phyloP scores from a whole-genome alignment of 768 basidiomycete genomes.

The Pisolithus albus region DNA sequence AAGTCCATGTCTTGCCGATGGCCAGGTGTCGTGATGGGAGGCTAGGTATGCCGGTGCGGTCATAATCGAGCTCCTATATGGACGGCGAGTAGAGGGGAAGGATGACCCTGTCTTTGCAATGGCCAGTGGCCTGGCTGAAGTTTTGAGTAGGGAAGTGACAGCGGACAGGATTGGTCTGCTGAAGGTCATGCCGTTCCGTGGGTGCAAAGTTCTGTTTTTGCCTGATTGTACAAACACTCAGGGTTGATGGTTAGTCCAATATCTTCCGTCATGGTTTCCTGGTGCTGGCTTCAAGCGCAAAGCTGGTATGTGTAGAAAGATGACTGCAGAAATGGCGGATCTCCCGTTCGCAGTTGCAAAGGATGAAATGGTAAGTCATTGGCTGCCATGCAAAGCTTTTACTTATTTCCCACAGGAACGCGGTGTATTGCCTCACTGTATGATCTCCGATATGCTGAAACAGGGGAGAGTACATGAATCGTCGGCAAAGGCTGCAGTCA shows the following conservation, averaged over 20 bases:
- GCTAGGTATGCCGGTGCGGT: background rate
- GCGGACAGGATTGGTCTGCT: conserved; percentile 1
- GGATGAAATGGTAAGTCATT: conserved; percentile 1
- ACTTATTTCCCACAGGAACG: background rate
- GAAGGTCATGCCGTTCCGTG: conserved; percentile 7
- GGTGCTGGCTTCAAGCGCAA: conserved; percentile 6
- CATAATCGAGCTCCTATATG: conserved; percentile 4
- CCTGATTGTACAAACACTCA: background rate
- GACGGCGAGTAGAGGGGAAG: conserved; percentile 1
- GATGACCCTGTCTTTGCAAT: conserved; percentile 3
- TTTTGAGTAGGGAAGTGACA: background rate
- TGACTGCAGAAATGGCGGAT: background rate
- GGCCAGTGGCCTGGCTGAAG: background rate
- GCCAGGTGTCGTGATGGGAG: background rate
- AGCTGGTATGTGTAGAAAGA: background rate
- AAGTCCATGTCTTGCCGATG: background rate
- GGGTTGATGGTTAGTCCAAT: conserved; percentile 2
- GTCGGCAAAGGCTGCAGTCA: background rate
- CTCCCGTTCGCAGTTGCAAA: conserved; percentile 4
- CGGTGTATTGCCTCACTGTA: no score
- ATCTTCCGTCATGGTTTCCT: conserved; percentile 11
- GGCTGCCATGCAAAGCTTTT: no score
- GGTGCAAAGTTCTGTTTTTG: background rate
- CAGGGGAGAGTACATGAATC: background rate
- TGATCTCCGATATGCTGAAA: background rate